Evolutionary conservation across 108 stramenopile genomes (phyloP), one percentile per base, ranked within the genome.

Genomic region (Chaetoceros tenuissimus): DNA sequence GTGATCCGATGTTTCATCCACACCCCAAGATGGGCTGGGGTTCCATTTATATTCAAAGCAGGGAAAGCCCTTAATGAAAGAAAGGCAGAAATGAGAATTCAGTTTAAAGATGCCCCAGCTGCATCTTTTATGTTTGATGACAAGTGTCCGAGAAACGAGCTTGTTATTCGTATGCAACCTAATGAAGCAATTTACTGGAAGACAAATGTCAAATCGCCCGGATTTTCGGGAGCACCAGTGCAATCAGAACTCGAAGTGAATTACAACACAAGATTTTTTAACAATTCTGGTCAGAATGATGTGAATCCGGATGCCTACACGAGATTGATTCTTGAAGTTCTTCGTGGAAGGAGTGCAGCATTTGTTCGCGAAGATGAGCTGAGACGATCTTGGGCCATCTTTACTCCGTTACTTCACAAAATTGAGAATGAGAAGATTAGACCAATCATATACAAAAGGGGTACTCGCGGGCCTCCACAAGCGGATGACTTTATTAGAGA

Each of bases 311-410:
- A 97, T 69, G 98, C 98, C 5, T 98, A 98, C 74, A 94, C 96
- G 19, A 82, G 98, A 17, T 82, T 99, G 5, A 80, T 99, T 27
- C 77, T 99, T 19, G 98, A 99, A 54, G 95, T 97, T 8, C 70
- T 99, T 2, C 82, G 87, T 17, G 96, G 96, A 7, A 74, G 80
- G 25, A 90, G 92, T 52, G 78, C 81, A 3, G 84, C 91, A 22
- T 99, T 99, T 72, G 98, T 99, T 3, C 80, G 96, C 23, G 84
- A 87, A 30, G 98, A 99, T 63, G 98, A 99, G 71, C 86, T 99
- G 13, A 73, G 78, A 13, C 70, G 87, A 24, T 77, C 93, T 25
- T 99, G 98, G 97, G 84, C 94, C 40, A 92, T 99, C 22, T 97
- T 97, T 59, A 95, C 94, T 19, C 97, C 97, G 5, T 63, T 97